Conservation (phyloP, 148 eudicot genomes). For the Chenopodium album region DNA sequence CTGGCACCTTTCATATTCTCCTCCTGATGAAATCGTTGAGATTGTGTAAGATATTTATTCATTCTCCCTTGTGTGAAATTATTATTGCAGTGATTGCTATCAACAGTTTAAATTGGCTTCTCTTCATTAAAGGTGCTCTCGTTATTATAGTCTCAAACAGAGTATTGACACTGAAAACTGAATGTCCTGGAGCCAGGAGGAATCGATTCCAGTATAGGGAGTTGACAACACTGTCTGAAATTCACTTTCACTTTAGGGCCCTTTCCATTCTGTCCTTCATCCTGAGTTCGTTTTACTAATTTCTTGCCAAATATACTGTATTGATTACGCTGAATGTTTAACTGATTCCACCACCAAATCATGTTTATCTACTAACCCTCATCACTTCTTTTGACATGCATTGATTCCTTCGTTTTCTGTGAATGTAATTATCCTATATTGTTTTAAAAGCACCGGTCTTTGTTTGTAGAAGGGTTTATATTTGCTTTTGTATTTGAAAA, state of each 20-base stretch:
- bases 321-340: neutral
- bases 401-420: neutral
- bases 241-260: too few relatives aligned
- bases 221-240: slow-evolving; percentile 1
- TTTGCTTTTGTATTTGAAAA: neutral
- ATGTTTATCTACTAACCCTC: neutral
- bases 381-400: neutral
- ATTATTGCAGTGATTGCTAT: neutral
- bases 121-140: neutral
- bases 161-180: neutral
- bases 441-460: neutral
- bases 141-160: neutral
- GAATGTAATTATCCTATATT: neutral
- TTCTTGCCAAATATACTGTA: neutral
- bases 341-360: neutral
- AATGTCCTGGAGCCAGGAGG: neutral
- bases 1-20: slow-evolving; percentile 92
- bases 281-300: neutral
- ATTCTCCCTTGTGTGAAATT: neutral
- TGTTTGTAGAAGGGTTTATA: neutral
- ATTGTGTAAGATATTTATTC: slow-evolving; percentile 63
- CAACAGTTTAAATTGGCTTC: neutral
- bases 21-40: slow-evolving; percentile 67
- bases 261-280: neutral
- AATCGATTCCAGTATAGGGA: neutral